Evolutionary conservation across 2,329 filamentous ascomycete species (phyloP), one percentile per base, ranked within the genome.

Genomic region (Diplocarpon mali): DNA sequence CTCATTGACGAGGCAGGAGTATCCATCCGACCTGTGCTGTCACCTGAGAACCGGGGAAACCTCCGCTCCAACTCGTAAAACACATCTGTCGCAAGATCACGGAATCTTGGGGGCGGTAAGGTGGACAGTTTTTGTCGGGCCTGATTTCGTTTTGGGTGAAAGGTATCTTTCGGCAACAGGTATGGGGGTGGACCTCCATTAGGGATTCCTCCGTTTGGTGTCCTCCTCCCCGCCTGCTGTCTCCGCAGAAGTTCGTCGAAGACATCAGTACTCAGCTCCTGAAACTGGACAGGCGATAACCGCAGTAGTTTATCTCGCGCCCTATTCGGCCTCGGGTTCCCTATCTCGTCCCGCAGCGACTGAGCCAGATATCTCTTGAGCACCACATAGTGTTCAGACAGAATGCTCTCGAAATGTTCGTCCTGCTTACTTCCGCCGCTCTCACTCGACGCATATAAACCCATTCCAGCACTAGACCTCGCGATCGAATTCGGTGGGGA

Each of bases 71-170:
- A 69, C 63, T 98, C 92, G 65, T 85, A 93, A 62, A 92, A 96
- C 14, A 98, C 90, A 65, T 98, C 92, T 35, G 88, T 95, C 9
- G 88, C 90, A 6, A 98, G 72, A 60, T 96, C 89, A 55, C 86
- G 78, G 61, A 98, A 98, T 46, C 90, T 75, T 20, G 86, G 81
- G 16, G 84, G 80, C 2, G 88, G 87, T 12, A 98, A 75, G 0
- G 89, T 94, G 0, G 88, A 90, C 15, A 98, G 76, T 64, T 94
- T 93, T 65, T 95, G 88, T 34, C 92, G 78, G n/a, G 92, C 92
- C 64, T 96, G 89, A 62, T 98, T 98, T 51, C 92, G 83, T 67
- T 96, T 98, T 2, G 89, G 88, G 64, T 98, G 92, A 65, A 96
- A 96, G 52, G 80, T 83, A 53, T 82, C 75, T 62, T 90, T 87